phyloP scores from a whole-genome alignment of 352 stramenopile genomes.

The Phytophthora vignae region DNA sequence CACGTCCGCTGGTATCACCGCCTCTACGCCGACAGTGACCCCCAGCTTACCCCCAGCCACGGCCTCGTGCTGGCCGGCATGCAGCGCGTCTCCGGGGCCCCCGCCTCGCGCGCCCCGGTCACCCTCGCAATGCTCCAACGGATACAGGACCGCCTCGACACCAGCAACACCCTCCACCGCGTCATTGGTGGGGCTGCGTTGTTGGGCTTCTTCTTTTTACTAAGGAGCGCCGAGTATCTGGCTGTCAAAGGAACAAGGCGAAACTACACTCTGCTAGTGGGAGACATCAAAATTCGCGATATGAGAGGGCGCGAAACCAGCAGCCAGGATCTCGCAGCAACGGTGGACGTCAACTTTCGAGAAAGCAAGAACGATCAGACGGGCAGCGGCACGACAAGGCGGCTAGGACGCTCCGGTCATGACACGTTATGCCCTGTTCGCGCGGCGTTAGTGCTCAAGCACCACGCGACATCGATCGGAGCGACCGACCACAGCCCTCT shows the following conservation, averaged over 20 bases:
- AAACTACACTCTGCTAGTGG: background rate
- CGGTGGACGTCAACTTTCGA: background rate
- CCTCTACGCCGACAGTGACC: background rate
- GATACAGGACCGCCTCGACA: background rate
- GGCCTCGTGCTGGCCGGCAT: background rate
- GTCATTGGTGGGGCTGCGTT: conserved; percentile 20
- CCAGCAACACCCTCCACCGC: conserved; percentile 10
- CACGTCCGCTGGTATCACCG: conserved; percentile 20
- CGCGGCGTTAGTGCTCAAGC: too few species aligned
- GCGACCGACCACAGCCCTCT: too few species aligned
- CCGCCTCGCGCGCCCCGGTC: background rate
- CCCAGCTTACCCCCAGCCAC: background rate
- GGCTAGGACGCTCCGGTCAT: background rate
- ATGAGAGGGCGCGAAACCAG: background rate
- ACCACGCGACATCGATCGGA: too few species aligned
- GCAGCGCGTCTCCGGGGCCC: background rate
- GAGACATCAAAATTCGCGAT: background rate
- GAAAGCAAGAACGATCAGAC: background rate
- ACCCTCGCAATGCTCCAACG: conserved; percentile 1
- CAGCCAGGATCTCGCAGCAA: background rate
- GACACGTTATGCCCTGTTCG: too few species aligned
- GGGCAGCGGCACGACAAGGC: background rate
- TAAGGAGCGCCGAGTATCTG: conserved; percentile 7
- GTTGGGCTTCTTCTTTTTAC: conserved; percentile 18
- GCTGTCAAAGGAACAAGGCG: background rate